phyloP scores from a whole-genome alignment of 176 grass and related monocot genomes.

The Aegilops speltoides region DNA sequence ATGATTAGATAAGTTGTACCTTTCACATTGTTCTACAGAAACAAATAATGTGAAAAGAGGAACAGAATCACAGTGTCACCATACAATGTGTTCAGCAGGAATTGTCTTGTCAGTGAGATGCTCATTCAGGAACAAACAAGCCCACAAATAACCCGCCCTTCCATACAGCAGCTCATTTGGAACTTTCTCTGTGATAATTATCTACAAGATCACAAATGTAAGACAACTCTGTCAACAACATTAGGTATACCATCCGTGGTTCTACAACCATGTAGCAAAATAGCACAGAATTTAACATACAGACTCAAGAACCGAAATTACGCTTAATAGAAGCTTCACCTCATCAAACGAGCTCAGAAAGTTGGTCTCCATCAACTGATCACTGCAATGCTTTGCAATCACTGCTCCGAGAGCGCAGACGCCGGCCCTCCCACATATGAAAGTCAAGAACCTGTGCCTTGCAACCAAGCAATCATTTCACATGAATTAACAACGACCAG shows the following conservation, averaged over 20 bases:
- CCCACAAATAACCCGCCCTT: slow-evolving; percentile 90
- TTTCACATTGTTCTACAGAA: background rate
- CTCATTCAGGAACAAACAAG: slow-evolving; percentile 93
- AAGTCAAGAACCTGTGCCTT: slow-evolving; percentile 80
- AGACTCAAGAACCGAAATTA: background rate
- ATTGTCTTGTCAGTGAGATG: slow-evolving; percentile 63
- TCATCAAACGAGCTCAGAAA: slow-evolving; percentile 78
- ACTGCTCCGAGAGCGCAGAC: slow-evolving; percentile 84
- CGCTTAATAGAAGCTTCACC: slow-evolving; percentile 30
- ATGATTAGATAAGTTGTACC: slow-evolving; percentile 5
- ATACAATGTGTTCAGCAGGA: slow-evolving; percentile 53
- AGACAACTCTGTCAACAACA: background rate
- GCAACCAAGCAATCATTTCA: slow-evolving; percentile 19
- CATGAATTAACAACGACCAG: slow-evolving; percentile 1
- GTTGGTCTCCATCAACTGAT: slow-evolving; percentile 46
- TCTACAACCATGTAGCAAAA: background rate
- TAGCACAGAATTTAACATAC: background rate
- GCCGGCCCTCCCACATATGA: slow-evolving; percentile 80
- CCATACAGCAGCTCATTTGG: slow-evolving; percentile 84
- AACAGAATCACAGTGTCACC: background rate
- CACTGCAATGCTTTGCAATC: slow-evolving; percentile 49
- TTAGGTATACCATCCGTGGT: background rate
- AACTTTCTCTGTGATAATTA: slow-evolving; percentile 60
- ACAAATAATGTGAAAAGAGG: background rate
- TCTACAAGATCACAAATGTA: slow-evolving; percentile 42